Evolutionary conservation across 108 stramenopile species (phyloP).

Genomic region (Fragilariopsis cylindrus): DNA sequence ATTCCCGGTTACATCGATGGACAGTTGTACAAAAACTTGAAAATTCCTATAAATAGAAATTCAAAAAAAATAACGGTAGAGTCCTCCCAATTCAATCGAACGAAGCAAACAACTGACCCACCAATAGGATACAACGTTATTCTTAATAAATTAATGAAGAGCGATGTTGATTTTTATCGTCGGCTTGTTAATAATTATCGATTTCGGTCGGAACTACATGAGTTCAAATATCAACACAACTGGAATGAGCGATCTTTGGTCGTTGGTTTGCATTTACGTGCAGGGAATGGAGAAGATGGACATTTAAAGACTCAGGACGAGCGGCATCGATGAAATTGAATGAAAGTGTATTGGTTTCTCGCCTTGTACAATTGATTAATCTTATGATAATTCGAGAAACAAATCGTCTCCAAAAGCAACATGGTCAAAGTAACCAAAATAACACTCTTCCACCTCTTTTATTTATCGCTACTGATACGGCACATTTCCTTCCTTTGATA

Average conservation of each 20-base stretch:
- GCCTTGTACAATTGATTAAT: constrained; percentile 18
- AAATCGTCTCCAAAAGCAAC: background rate
- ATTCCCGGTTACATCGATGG: constrained; percentile 47
- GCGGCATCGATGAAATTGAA: constrained; percentile 14
- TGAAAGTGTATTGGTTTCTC: constrained; percentile 22
- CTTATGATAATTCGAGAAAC: background rate
- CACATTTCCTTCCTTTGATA: constrained; percentile 36
- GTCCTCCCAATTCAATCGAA: background rate
- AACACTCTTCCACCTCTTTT: constrained; percentile 33
- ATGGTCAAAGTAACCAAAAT: background rate
- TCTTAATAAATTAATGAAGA: constrained; percentile 29
- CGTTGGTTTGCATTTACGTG: constrained; percentile 51
- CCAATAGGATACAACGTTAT: background rate
- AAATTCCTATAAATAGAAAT: constrained; percentile 14
- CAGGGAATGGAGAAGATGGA: constrained; percentile 49
- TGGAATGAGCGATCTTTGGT: constrained; percentile 41
- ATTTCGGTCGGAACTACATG: constrained; percentile 22
- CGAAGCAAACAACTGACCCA: background rate
- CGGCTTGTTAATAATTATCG: constrained; percentile 26
- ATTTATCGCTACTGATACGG: constrained; percentile 56
- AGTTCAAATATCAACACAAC: constrained; percentile 35
- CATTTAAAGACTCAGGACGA: constrained; percentile 39
- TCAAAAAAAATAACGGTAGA: background rate
- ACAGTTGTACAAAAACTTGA: constrained; percentile 45
- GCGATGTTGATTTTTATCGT: constrained; percentile 44